Base-by-base conservation (phyloP, 2,329 filamentous ascomycete species). In the Paradendryphiella salina region DNA sequence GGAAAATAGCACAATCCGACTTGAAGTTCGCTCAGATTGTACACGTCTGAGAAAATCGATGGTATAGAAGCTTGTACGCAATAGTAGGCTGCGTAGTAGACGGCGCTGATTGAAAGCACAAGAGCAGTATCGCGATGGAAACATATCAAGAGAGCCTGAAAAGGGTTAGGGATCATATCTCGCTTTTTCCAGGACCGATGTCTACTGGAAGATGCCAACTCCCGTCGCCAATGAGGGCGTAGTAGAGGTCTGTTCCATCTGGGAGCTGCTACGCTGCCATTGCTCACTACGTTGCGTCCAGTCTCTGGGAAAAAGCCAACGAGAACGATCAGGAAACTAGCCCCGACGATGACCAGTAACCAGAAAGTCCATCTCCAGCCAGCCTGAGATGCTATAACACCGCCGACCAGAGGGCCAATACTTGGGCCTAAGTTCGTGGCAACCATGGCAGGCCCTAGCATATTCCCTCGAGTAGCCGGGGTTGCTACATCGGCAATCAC, bases 81-180 rank as follows among this genome's bases (percentile, higher is more conserved):
- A 5, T 38, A 39, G 8, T 32, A 46, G n/a, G 36, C 14, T 1
- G 36, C 44, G 6, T 33, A 47, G 36, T 40, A 40, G 20, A 47
- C 18, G 15, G 34, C 29, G 21, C 36, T 47, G 5, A 26, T 33
- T 1, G 36, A 34, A 8, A 47, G 28, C 1, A 40, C 17, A 1
- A 31, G 14, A 15, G 36, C 44, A 4, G 36, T 47, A 20, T 40
- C 36, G 1, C 26, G 15, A 9, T 23, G 36, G 4, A n/a, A 21
- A 31, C 36, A 31, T 2, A 47, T 17, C 3, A 47, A 15, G 3
- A 47, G 34, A n/a, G 44, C 36, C 7, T 20, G 9, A 20, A 40
- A 40, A n/a, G 21, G 44, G 8, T 23, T 15, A 3, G n/a, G 44
- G 13, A 39, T 17, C 8, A 23, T 28, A 2, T 8, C 26, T 3